phyloP scores from a whole-genome alignment of 2,329 filamentous ascomycete genomes.

The Apiospora aurea region DNA sequence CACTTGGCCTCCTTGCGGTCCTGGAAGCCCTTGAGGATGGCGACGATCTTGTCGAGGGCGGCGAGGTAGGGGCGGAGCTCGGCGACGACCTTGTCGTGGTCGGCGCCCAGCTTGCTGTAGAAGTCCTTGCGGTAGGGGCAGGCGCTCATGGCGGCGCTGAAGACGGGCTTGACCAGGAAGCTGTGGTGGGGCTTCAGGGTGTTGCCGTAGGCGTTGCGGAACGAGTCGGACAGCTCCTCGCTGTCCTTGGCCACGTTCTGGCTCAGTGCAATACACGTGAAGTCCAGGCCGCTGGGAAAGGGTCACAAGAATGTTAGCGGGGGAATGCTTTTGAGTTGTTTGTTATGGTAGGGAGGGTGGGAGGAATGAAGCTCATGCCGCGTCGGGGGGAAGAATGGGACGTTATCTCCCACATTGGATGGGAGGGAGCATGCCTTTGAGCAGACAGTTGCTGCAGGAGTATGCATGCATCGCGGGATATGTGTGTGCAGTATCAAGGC shows the following conservation, averaged over 20 bases:
- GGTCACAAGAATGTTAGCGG: background rate
- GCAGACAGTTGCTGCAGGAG: background rate
- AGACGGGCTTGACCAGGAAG: conserved; percentile 89
- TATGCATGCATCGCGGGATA: background rate
- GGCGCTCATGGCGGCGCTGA: conserved; percentile 90
- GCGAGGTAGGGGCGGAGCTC: conserved; percentile 76
- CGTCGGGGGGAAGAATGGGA: background rate
- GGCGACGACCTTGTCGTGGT: conserved; percentile 66
- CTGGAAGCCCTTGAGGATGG: conserved; percentile 72
- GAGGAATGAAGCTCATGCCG: background rate
- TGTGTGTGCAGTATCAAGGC: background rate
- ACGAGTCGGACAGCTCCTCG: conserved; percentile 85
- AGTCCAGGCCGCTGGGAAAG: conserved; percentile 79
- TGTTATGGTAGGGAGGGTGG: conserved; percentile 25
- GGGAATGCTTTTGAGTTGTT: background rate
- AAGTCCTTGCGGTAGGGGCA: conserved; percentile 95
- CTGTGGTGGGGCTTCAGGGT: conserved; percentile 93
- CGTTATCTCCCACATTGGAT: background rate
- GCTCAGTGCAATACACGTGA: conserved; percentile 85
- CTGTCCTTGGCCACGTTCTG: conserved; percentile 72
- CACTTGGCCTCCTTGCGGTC: conserved; percentile 64
- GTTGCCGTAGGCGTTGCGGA: conserved; percentile 81
- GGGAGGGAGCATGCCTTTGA: background rate
- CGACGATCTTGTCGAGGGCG: conserved; percentile 79
- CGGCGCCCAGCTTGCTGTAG: conserved; percentile 82